Evolutionary conservation across 73 alveolate species (phyloP).

Genomic region (Symbiodinium natans): DNA sequence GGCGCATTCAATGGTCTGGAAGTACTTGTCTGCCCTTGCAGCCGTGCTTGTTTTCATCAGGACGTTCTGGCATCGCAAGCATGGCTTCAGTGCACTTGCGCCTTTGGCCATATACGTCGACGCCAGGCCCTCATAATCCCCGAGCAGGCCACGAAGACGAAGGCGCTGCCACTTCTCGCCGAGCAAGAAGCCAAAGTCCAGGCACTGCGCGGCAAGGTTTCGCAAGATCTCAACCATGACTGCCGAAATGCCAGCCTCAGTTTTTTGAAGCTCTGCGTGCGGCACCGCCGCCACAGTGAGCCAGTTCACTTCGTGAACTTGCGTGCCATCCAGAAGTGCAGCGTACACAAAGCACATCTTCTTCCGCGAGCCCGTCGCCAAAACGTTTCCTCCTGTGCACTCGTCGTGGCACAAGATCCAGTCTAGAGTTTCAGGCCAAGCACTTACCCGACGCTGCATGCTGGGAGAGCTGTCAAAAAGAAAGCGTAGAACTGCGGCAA

Average conservation of each 20-base stretch:
- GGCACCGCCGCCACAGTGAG: background rate
- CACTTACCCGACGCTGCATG: too few species aligned
- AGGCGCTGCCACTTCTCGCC: background rate
- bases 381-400: constrained; percentile 10
- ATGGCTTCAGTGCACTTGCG: background rate
- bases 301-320: background rate
- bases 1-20: background rate
- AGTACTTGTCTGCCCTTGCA: background rate
- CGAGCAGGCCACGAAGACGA: background rate
- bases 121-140: background rate
- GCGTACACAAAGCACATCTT: background rate
- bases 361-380: background rate
- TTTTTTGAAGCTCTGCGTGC: background rate
- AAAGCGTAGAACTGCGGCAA: too few species aligned
- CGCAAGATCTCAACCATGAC: background rate
- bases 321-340: background rate
- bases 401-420: constrained; percentile 4
- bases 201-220: background rate
- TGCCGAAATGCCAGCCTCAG: background rate
- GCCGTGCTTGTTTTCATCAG: background rate
- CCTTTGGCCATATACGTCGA: background rate
- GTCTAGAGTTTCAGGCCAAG: background rate
- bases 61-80: background rate
- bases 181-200: background rate
- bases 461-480: too few species aligned